Conservation (phyloP, 805 yeast genomes). For the Cyberlindnera japonica region DNA sequence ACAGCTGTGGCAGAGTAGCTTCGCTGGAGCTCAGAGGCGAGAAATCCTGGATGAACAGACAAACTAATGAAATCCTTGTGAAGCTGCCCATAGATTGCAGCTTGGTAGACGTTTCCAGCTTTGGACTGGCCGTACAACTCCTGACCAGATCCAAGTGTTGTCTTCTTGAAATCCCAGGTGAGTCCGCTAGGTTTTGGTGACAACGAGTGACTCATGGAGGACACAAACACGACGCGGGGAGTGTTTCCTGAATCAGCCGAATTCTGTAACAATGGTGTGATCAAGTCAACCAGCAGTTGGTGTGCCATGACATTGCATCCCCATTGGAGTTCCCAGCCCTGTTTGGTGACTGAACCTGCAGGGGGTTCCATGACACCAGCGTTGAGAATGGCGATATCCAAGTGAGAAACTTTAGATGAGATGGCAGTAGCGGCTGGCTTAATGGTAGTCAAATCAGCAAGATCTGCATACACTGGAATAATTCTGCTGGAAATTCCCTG, state of each 20-base stretch:
- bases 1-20: conserved; percentile 24
- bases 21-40: conserved; percentile 34
- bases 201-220: conserved; percentile 36
- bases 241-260: conserved; percentile 24
- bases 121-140: conserved; percentile 29
- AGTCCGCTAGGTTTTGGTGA: conserved; percentile 32
- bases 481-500: conserved; percentile 21
- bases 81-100: conserved; percentile 33
- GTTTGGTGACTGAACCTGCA: conserved; percentile 33
- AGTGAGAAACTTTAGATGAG: conserved; percentile 24
- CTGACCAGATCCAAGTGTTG: background rate
- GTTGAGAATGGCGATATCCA: conserved; percentile 39
- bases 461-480: conserved; percentile 30
- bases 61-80: conserved; percentile 33
- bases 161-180: conserved; percentile 30
- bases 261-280: conserved; percentile 36
- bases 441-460: conserved; percentile 40
- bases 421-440: conserved; percentile 25
- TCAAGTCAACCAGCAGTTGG: conserved; percentile 37
- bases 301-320: conserved; percentile 48
- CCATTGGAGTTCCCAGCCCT: conserved; percentile 44
- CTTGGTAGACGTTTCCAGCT: conserved; percentile 36
- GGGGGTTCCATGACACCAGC: conserved; percentile 45
- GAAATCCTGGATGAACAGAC: conserved; percentile 39
- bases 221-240: conserved; percentile 43